phyloP scores from a whole-genome alignment of 78 protist species.

The Dictyostelium capitatum region DNA sequence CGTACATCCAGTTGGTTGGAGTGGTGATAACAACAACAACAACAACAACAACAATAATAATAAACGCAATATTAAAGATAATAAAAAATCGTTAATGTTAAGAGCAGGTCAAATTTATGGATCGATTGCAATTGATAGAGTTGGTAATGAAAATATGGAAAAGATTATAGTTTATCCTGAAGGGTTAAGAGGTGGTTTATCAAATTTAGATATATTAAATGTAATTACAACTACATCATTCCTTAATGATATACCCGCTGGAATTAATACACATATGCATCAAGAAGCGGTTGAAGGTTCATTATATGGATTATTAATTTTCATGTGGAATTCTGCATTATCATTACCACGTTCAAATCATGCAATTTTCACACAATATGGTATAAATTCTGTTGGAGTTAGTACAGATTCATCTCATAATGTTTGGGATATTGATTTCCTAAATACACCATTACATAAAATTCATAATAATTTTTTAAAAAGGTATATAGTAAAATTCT shows the following conservation, averaged over 20 bases:
- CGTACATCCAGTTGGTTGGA: slow-evolving; percentile 3
- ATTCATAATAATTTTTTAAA: slow-evolving; percentile 9
- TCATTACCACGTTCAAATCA: slow-evolving; percentile 76
- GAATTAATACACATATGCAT: slow-evolving; percentile 27
- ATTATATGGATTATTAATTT: slow-evolving; percentile 37
- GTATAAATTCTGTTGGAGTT: slow-evolving; percentile 70
- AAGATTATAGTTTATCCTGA: slow-evolving; percentile 65
- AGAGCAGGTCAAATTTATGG: slow-evolving; percentile 68
- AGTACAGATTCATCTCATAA: slow-evolving; percentile 62
- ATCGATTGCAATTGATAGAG: slow-evolving; percentile 58
- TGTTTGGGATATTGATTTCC: slow-evolving; percentile 58
- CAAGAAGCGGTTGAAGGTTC: slow-evolving; percentile 47
- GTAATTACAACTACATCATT: slow-evolving; percentile 55
- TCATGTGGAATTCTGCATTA: slow-evolving; percentile 52
- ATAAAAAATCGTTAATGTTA: background rate
- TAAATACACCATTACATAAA: slow-evolving; percentile 58
- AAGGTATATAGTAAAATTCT: no score
- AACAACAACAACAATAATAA: background rate
- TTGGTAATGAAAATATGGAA: slow-evolving; percentile 42
- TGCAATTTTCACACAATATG: slow-evolving; percentile 66
- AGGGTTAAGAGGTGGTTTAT: slow-evolving; percentile 48
- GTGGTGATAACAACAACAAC: background rate
- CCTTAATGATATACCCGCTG: slow-evolving; percentile 72
- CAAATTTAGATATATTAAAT: slow-evolving; percentile 63
- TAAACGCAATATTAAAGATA: background rate